Percentiles rank a stretch among this genome's conserved stretches.
Conservation (phyloP, 2,329 filamentous ascomycete genomes). For the Colletotrichum musae region DNA sequence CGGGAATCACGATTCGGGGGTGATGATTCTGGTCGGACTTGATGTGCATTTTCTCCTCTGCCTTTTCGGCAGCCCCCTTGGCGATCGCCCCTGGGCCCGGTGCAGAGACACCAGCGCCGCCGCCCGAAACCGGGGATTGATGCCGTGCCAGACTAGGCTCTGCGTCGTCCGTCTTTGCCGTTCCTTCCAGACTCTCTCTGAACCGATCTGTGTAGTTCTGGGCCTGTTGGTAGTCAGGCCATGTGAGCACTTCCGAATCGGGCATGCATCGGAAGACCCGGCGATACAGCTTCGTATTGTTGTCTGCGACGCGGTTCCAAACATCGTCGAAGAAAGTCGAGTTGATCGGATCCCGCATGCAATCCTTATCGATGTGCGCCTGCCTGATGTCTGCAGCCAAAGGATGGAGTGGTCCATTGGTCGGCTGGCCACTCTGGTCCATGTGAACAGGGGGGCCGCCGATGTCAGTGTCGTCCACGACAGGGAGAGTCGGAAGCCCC, state of each 20-base stretch:
- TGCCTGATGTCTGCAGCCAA: conserved; percentile 78
- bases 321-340: conserved; percentile 87
- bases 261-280: conserved; percentile 97
- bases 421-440: conserved; percentile 66
- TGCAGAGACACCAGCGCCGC: conserved; percentile 58
- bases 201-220: conserved; percentile 84
- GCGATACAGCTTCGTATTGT: conserved; percentile 96
- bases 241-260: conserved; percentile 92
- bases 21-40: conserved; percentile 48
- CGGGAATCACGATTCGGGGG: conserved; percentile 50
- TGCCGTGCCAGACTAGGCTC: conserved; percentile 57
- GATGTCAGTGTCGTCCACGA: conserved; percentile 85
- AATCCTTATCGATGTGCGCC: conserved; percentile 86
- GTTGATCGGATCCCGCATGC: conserved; percentile 92
- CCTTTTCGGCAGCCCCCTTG: conserved; percentile 55
- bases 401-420: conserved; percentile 62
- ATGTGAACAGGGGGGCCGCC: conserved; percentile 77
- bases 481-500: conserved; percentile 79
- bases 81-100: conserved; percentile 57
- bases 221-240: conserved; percentile 93
- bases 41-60: conserved; percentile 46
- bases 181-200: conserved; percentile 75
- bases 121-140: conserved; percentile 49
- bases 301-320: conserved; percentile 89
- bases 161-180: conserved; percentile 65